Base-by-base conservation (phyloP, 768 basidiomycete genomes). In the Calocybe cyanea region DNA sequence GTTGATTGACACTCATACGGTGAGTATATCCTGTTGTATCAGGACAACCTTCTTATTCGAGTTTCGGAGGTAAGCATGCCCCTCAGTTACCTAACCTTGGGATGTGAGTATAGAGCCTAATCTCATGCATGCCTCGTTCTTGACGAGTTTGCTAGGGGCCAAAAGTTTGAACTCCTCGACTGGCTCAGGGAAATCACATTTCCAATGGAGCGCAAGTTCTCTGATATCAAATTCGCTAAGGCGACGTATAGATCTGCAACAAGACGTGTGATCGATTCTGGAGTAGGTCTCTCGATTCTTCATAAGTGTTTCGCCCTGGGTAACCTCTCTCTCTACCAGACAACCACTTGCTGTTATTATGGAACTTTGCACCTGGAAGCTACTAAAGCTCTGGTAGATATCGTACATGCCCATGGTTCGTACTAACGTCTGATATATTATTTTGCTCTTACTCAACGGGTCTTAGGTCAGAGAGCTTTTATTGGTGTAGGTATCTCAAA, bases 341-440 rank as follows among this genome's bases (percentile, higher is more conserved):
- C 92, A 1, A 96, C 94, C 0, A 96, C 94, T 0, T 90, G 84
- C 57, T 96, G 91, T 62, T 96, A 94, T 64, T 95, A 90, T 59
- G 90, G 81, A 7, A 85, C 82, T 2, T 63, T 93, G 10, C 92
- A 98, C 61, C 68, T 84, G 19, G 84, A 87, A 46, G 77, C 85
- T 0, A 92, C 91, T 7, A 90, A 87, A 67, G 66, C 78, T 30
- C 78, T 98, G 4, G 93, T 89, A 1, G 81, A 91, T 33, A 76
- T 88, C 25, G 76, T 86, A 8, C 75, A 81, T 52, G 60, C 57
- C n/a, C 64, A 66, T 56, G 88, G 87, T 77, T 46, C 56, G 73
- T 55, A 36, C 19, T 13, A 0, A 1, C 19, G 20, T n/a, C 10
- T 23, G 25, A n/a, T 5, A 11, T 7, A 34, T 7, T 11, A 15